Evolutionary conservation across 371 early-diverging fungal genomes (phyloP), one percentile per base, ranked within the genome.

Genomic region (Rhizopus microsporus): DNA sequence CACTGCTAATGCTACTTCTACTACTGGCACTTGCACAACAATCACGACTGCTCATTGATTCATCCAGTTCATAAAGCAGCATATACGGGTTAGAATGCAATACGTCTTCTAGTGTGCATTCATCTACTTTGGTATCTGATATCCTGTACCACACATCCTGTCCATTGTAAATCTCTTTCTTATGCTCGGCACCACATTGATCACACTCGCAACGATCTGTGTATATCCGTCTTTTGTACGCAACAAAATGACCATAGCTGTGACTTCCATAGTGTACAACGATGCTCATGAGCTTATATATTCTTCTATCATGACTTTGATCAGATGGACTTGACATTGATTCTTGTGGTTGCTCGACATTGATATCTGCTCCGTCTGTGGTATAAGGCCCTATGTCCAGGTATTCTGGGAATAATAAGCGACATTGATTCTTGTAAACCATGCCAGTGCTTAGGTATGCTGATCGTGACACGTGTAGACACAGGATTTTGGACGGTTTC

Each of bases 181-280:
- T 32, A 9, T 38, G 50, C 8, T 31, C 40, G 7, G 3, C 37
- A 9, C 9, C 15, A 44, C 75, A 75, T n/a, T 43, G 16, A 13
- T 34, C 17, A 43, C 76, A 79, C 30, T 56, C 38, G 63, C 83
- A 78, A 15, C 46, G 32, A 31, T 63, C 65, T 31, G 73, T 50
- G 48, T 62, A 61, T 30, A 68, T 55, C 31, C 83, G 81, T 32
- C 94, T 82, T 17, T 95, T 82, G 63, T 88, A 94, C 0, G 96
- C 91, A 42, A 96, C 90, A 69, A 93, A 97, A 65, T 97, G 96
- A 0, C 96, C 96, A 32, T 80, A 89, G 5, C 91, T 90, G 69
- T 96, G 96, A 45, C 83, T 76, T 5, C 96, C 98, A 60, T 85
- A 90, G 60, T 97, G 98, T 8, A 95, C 89, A 35, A 97, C 85